These are phyloP conservation scores for Zoysia japonica DNA, from an alignment of 176 grass and related monocot species.

Conservation along the genomic window DNA sequence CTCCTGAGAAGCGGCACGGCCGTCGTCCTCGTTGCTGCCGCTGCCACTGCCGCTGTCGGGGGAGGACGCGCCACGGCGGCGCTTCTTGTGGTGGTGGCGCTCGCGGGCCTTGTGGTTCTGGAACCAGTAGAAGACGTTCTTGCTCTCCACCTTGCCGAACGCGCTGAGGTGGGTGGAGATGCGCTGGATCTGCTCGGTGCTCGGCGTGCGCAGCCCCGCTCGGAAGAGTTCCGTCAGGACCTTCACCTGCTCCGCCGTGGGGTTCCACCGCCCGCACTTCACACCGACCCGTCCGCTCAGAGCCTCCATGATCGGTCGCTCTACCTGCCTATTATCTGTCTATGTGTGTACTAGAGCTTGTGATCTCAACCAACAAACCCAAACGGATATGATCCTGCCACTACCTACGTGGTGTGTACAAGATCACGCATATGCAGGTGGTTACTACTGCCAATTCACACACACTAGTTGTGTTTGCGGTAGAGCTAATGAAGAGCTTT, in stretches of 20 bases:
- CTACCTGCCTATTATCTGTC: background rate
- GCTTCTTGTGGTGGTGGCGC: constrained; percentile 97
- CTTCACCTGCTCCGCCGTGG: constrained; percentile 93
- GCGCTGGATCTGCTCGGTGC: constrained; percentile 92
- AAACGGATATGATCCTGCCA: background rate
- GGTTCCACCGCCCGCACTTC: constrained; percentile 98
- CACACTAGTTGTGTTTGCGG: constrained; percentile 2
- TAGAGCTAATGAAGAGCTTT: background rate
- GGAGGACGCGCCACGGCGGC: constrained; percentile 64
- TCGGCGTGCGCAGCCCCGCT: constrained; percentile 68
- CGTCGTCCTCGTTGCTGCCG: constrained; percentile 27
- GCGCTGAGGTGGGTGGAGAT: constrained; percentile 81
- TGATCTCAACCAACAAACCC: background rate
- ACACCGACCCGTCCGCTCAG: constrained; percentile 57
- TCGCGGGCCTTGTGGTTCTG: constrained; percentile 99
- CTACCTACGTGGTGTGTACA: background rate
- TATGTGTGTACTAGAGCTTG: background rate
- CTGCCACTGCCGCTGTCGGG: constrained; percentile 36
- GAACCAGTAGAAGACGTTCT: constrained; percentile 99
- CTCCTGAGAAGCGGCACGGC: background rate
- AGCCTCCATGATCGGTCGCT: constrained; percentile 40
- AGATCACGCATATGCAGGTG: background rate
- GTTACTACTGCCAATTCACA: background rate
- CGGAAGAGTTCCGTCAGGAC: constrained; percentile 87
- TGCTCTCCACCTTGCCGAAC: constrained; percentile 95